Conservation (phyloP, 2,329 filamentous ascomycete genomes). For the Beauveria sp. region DNA sequence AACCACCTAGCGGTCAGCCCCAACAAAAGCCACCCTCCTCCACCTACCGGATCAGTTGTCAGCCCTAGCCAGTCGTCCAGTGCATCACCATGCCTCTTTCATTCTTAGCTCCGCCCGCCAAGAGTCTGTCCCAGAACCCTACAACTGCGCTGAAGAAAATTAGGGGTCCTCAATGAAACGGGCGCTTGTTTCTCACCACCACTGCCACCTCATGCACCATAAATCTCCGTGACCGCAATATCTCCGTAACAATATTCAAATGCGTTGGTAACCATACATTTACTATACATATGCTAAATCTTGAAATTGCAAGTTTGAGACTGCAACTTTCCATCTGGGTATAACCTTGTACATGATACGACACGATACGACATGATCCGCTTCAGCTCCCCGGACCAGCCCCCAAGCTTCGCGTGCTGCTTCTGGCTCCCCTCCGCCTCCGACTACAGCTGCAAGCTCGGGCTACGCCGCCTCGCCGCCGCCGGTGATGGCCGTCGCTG, state of each 20-base stretch:
- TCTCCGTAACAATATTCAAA: too few species aligned
- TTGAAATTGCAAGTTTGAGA: background rate
- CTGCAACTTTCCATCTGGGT: background rate
- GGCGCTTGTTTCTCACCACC: too few species aligned
- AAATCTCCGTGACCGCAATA: background rate
- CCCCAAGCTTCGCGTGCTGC: conserved; percentile 12
- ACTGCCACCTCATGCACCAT: background rate
- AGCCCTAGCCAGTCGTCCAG: background rate
- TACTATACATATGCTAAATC: background rate
- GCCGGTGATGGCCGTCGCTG: background rate
- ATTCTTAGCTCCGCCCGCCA: background rate
- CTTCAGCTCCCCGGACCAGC: background rate
- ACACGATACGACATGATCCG: background rate
- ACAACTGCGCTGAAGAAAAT: background rate
- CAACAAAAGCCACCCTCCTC: background rate
- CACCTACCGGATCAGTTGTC: background rate
- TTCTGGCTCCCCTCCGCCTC: conserved; percentile 16
- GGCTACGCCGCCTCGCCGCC: background rate
- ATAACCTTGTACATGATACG: background rate
- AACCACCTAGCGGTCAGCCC: background rate
- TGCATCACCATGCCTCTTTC: background rate
- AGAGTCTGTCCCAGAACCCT: background rate
- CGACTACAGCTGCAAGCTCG: background rate
- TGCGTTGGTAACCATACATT: background rate
- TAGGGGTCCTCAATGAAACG: too few species aligned